Conservation (phyloP, 108 stramenopile species). For the Schizochytrium sp. region DNA sequence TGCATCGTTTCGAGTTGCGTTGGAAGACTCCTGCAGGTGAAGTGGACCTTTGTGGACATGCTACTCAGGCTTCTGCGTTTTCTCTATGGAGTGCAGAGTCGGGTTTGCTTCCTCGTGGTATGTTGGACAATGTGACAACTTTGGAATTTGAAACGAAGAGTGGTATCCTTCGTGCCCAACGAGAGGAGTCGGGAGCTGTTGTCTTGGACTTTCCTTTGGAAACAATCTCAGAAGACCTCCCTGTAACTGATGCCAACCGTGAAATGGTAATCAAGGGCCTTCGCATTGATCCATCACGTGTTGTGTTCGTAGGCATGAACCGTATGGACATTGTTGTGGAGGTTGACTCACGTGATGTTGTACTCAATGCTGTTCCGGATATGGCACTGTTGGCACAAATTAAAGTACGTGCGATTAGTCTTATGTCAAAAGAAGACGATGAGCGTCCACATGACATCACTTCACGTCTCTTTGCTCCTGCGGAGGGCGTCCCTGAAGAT, state of each 20-base stretch:
- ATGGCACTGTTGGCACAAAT: slow-evolving; percentile 62
- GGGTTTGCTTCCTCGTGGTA: not conserved
- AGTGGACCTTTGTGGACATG: slow-evolving; percentile 93
- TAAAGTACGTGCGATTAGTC: slow-evolving; percentile 64
- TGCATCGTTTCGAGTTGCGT: slow-evolving; percentile 62
- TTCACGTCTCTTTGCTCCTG: slow-evolving; percentile 93
- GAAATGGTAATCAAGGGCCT: not conserved
- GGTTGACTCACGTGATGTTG: slow-evolving; percentile 1
- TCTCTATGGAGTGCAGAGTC: slow-evolving; percentile 69
- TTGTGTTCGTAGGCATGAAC: slow-evolving; percentile 68
- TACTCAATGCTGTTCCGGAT: slow-evolving; percentile 49
- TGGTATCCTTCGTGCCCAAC: too few relatives aligned
- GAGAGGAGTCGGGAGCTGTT: not conserved
- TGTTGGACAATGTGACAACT: not conserved
- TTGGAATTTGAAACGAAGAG: too few relatives aligned
- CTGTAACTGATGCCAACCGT: not conserved
- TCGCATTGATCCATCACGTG: not conserved
- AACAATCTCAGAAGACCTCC: not conserved
- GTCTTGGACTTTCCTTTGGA: slow-evolving; percentile 68
- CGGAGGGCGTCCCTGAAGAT: slow-evolving; percentile 94
- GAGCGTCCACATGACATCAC: slow-evolving; percentile 78
- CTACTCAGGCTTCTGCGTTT: slow-evolving; percentile 73
- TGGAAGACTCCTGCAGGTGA: slow-evolving; percentile 82
- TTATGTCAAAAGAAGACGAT: slow-evolving; percentile 11
- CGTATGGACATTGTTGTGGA: slow-evolving; percentile 48